Evolutionary conservation across 352 stramenopile species (phyloP), one percentile per base, ranked within the genome.

Genomic region (Plasmopara halstedii): DNA sequence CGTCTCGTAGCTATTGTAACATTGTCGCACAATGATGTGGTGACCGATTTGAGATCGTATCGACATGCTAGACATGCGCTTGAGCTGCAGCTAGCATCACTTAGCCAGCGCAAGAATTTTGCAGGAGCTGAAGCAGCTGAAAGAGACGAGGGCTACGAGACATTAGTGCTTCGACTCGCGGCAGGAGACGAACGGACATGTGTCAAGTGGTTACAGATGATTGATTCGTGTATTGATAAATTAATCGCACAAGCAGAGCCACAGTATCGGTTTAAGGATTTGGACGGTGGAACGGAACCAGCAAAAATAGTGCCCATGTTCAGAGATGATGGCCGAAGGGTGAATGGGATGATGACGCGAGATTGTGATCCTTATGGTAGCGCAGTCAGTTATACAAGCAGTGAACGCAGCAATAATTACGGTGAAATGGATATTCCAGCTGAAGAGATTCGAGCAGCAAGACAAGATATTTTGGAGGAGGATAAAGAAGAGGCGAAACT

Each of bases 1-100:
- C 44, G 56, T 2, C 40, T 76, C 7, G 42, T 88, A 19, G 50
- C 59, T 2, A 58, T 79, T 23, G 58, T 78, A 3, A 58, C 55
- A 15, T 58, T 89, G 6, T 82, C 68, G 18, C 50, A 64, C 41
- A 53, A 72, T 34, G 77, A 87, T 53, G 67, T 77, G 18, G 62
- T 87, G 22, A 55, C 64, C 11, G 72, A 85, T 32, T 50, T 83
- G 33, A 43, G 33, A 18, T 65, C 63, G 19, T 53, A 81, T 46
- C 52, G 46, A 15, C 60, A 78, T 20, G 47, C 64, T n/a, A 72
- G 70, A 40, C 57, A 71, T 50, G 73, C 44, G 7, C 45, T 87
- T n/a, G 77, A 87, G 48, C 45, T 89, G 42, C 48, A 69, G 17
- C 44, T 72, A 23, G 29, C 52, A 15, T 42, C 42, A 6, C 8